Base-by-base conservation (phyloP, 1,284 basidiomycete species). In the Pseudozyma tsukubaensis region DNA sequence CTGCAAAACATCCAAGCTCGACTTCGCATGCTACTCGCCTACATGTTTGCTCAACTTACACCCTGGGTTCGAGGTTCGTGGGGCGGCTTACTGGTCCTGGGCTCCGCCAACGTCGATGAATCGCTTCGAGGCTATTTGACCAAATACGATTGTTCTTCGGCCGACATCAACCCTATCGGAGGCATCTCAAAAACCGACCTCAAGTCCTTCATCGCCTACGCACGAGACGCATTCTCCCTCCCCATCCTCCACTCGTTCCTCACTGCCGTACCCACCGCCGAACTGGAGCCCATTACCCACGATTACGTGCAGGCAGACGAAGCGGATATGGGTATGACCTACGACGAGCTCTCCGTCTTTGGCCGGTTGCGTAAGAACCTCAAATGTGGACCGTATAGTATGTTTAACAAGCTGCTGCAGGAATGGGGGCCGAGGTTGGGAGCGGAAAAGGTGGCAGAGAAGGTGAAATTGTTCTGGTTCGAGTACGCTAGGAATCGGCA, bases 1-100 rank as follows among this genome's bases (percentile, higher is more conserved):
- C 86, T 99, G 85, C 97, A 99, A 84, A 99, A 99, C 83, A 98
- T 99, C 51, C 96, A 98, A 86, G 97, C 96, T 18, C 88, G 96
- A 44, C 85, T 98, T 56, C 88, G 96, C 14, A 99, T 99, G 96
- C 91, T 99, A 3, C 86, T 99, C n/a, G 90, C 94, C 0, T 99
- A 99, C 85, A 87, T 98, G 86, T 98, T 99, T 81, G 97, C 97
- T 5, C 97, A 99, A 82, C 89, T 99, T 6, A 86, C 97, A 32
- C 97, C 94, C 1, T 98, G 94, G 92, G 92, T 92, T 0, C 87
- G 96, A 65, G 94, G 94, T 0, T 89, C 90, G 79, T 86, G 86
- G 50, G 96, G 97, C 9, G 93, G 94, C 2, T 86, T 99, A 32
- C 89, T 99, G 32, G 97, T 99, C 0, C 88, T 99, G 11, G 96